Conservation (phyloP, 208 protist species). For the Leishmania martiniquensis region DNA sequence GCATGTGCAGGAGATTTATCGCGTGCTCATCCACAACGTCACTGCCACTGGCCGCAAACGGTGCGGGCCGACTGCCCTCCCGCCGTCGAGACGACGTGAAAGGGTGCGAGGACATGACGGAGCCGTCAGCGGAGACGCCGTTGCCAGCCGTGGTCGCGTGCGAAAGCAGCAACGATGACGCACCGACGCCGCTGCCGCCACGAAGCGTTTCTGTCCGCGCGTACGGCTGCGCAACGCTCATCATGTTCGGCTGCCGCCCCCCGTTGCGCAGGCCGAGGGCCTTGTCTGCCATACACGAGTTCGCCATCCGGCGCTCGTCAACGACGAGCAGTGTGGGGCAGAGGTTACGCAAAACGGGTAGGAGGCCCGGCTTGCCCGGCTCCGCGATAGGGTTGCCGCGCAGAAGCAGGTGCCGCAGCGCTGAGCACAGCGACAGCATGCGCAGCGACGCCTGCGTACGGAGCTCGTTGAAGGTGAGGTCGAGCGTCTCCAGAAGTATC, state of each 20-base stretch:
- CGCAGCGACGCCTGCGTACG: slow-evolving; percentile 57
- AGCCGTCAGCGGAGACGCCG: slow-evolving; percentile 4
- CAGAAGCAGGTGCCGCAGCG: slow-evolving; percentile 69
- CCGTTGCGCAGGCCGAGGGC: slow-evolving; percentile 34
- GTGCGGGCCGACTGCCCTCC: slow-evolving; percentile 9
- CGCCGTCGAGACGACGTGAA: slow-evolving; percentile 32
- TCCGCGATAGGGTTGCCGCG: slow-evolving; percentile 78
- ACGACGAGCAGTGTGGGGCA: slow-evolving; percentile 76
- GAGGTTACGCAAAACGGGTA: slow-evolving; percentile 78
- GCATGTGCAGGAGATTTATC: slow-evolving; percentile 63
- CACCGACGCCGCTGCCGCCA: not conserved
- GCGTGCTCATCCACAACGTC: slow-evolving; percentile 25
- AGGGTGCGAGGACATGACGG: slow-evolving; percentile 4
- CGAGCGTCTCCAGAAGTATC: slow-evolving; percentile 86
- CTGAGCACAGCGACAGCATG: slow-evolving; percentile 68
- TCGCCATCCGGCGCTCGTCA: slow-evolving; percentile 60
- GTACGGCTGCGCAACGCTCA: slow-evolving; percentile 15
- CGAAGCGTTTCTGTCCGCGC: slow-evolving; percentile 10
- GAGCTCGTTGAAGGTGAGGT: slow-evolving; percentile 76
- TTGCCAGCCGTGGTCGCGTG: not conserved
- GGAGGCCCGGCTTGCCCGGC: slow-evolving; percentile 26
- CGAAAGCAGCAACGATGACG: slow-evolving; percentile 4
- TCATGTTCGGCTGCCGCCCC: slow-evolving; percentile 41
- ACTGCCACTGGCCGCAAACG: slow-evolving; percentile 15
- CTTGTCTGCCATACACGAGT: slow-evolving; percentile 47